Conservation (phyloP, 148 eudicot species). For the Hydrangea macrophylla region DNA sequence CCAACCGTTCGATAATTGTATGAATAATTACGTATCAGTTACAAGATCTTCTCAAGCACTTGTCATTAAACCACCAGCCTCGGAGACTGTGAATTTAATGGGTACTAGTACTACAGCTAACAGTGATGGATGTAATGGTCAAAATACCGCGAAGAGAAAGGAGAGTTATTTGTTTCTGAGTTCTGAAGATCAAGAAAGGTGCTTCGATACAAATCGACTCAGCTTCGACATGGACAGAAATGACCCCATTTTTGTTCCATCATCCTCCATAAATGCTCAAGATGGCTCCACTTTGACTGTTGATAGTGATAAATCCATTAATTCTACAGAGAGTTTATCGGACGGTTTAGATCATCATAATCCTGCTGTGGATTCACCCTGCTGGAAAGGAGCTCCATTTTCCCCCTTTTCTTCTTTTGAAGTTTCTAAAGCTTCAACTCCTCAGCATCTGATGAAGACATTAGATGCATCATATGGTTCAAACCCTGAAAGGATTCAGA, state of each 20-base stretch:
- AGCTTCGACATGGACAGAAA: slow-evolving; percentile 26
- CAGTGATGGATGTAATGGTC: slow-evolving; percentile 19
- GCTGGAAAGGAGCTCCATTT: slow-evolving; percentile 88
- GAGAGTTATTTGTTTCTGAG: slow-evolving; percentile 26
- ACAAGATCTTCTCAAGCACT: slow-evolving; percentile 40
- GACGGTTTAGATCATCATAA: slow-evolving; percentile 51
- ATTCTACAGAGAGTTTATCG: slow-evolving; percentile 37
- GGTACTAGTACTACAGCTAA: slow-evolving; percentile 15
- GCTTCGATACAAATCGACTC: slow-evolving; percentile 17
- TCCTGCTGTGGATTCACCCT: slow-evolving; percentile 84
- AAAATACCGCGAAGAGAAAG: slow-evolving; percentile 22
- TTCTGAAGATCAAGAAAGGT: slow-evolving; percentile 16
- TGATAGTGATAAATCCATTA: slow-evolving; percentile 33
- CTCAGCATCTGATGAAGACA: slow-evolving; percentile 27
- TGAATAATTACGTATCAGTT: slow-evolving; percentile 32
- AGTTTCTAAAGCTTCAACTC: slow-evolving; percentile 24
- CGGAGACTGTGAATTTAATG: slow-evolving; percentile 17
- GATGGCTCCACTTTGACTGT: slow-evolving; percentile 27
- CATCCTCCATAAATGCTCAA: slow-evolving; percentile 34
- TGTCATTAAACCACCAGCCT: slow-evolving; percentile 39
- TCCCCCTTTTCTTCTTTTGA: slow-evolving; percentile 44
- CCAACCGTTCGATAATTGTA: slow-evolving; percentile 34
- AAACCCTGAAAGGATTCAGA: slow-evolving; percentile 27
- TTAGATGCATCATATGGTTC: slow-evolving; percentile 28
- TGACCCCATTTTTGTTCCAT: slow-evolving; percentile 22